Percentiles rank a stretch among this genome's conserved stretches.
These are phyloP conservation scores for Dipteronia sinensis DNA, from an alignment of 345 rosid genomes.

Conservation along the genomic window DNA sequence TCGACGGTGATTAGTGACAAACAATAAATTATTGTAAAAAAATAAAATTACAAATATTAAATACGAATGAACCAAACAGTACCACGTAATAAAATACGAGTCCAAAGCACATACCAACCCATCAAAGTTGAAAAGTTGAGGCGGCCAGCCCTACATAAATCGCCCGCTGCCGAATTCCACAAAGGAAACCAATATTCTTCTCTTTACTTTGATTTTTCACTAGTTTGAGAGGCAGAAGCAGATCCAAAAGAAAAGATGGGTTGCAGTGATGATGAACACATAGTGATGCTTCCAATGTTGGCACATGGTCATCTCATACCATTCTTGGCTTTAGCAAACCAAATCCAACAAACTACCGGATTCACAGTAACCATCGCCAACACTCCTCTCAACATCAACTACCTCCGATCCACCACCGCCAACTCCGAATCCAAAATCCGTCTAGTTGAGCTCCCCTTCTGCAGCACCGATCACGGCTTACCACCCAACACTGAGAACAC, in stretches of 20 bases:
- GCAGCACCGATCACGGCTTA: conserved; percentile 37
- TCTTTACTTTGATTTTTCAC: no score
- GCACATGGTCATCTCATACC: conserved; percentile 67
- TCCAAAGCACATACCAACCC: no score
- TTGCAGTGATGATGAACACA: conserved; percentile 19
- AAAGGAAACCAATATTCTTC: no score
- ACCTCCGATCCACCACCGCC: conserved; percentile 33
- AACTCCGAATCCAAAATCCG: conserved; percentile 18
- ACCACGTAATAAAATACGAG: no score
- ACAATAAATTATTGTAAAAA: no score
- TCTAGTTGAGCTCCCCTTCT: conserved; percentile 39
- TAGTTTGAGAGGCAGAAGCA: no score
- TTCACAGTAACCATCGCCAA: conserved; percentile 45
- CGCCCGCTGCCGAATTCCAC: no score
- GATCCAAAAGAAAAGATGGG: background rate
- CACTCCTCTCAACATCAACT: conserved; percentile 44
- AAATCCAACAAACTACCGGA: conserved; percentile 29
- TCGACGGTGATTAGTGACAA: no score
- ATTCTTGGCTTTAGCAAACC: conserved; percentile 42
- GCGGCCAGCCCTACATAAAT: no score
- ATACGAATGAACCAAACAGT: no score
- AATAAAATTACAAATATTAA: no score
- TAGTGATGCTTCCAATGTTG: conserved; percentile 49
- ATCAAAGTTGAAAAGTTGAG: no score
- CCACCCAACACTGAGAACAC: conserved; percentile 45